Evolutionary conservation across 352 stramenopile genomes (phyloP).

Genomic region (Pythium utonaiense): DNA sequence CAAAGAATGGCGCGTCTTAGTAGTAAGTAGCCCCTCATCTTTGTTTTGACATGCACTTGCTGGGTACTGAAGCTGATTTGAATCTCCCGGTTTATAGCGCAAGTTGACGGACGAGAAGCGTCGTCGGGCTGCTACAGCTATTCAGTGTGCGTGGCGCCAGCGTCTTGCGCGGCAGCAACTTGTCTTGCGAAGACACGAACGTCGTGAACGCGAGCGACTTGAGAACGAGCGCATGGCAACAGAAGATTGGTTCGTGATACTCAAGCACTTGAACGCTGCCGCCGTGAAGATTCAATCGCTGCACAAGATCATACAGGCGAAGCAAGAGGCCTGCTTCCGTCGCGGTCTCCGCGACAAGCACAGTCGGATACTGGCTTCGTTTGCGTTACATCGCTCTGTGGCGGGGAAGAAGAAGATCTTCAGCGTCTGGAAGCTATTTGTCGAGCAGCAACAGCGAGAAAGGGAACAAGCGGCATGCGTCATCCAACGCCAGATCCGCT

Average conservation of each 20-base stretch:
- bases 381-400: constrained; percentile 30
- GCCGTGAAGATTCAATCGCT: constrained; percentile 54
- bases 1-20: constrained; percentile 16
- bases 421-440: constrained; percentile 35
- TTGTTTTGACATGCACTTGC: background rate
- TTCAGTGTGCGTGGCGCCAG: constrained; percentile 50
- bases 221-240: constrained; percentile 37
- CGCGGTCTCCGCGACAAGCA: constrained; percentile 23
- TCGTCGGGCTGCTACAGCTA: constrained; percentile 26
- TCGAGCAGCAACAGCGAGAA: constrained; percentile 31
- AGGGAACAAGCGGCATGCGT: constrained; percentile 24
- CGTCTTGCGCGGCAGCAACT: constrained; percentile 27
- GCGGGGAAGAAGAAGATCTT: constrained; percentile 29
- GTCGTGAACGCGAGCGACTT: constrained; percentile 28
- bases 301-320: constrained; percentile 33
- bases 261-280: constrained; percentile 32
- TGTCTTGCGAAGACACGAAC: constrained; percentile 21
- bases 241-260: constrained; percentile 43
- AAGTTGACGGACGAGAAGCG: constrained; percentile 32
- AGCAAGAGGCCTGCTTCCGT: constrained; percentile 22
- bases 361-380: constrained; percentile 31
- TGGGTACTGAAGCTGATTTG: no score
- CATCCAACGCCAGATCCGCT: constrained; percentile 42
- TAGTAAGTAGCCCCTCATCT: no score
- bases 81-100: constrained; percentile 6